Conservation (phyloP, 2,329 filamentous ascomycete species). For the Penicillium sp. region DNA sequence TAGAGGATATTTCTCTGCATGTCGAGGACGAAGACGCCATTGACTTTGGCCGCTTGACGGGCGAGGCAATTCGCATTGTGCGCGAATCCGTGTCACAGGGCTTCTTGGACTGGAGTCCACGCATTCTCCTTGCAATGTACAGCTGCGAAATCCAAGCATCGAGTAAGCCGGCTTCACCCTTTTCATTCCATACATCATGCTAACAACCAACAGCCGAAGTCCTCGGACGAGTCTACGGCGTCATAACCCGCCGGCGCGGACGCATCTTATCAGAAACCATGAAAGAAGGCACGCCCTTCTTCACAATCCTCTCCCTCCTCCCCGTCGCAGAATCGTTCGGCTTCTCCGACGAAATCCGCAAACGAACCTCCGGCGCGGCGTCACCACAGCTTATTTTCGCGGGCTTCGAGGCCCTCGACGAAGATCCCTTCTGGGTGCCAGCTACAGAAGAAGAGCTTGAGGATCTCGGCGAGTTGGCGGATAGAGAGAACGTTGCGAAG, state of each 20-base stretch:
- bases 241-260: conserved; percentile 91
- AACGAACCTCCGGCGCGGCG: conserved; percentile 84
- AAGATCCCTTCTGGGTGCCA: conserved; percentile 97
- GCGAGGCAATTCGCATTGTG: conserved; percentile 86
- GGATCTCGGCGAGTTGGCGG: conserved; percentile 88
- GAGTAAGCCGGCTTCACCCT: conserved; percentile 50
- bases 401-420: conserved; percentile 86
- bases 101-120: conserved; percentile 92
- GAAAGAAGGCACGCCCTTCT: conserved; percentile 94
- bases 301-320: conserved; percentile 82
- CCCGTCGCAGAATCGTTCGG: conserved; percentile 95
- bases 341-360: conserved; percentile 93
- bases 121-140: conserved; percentile 97
- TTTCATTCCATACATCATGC: background rate
- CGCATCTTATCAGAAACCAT: conserved; percentile 85
- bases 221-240: conserved; percentile 89
- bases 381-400: conserved; percentile 90
- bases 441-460: conserved; percentile 95
- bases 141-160: conserved; percentile 95
- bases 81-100: conserved; percentile 78
- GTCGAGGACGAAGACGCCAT: conserved; percentile 38
- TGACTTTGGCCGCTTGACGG: conserved; percentile 74
- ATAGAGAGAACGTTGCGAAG: conserved; percentile 94
- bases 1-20: conserved; percentile 69
- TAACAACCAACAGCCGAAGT: conserved; percentile 64